These are phyloP conservation scores for Tephrocybe sp. DNA, from an alignment of 768 basidiomycete species.

Conservation along the genomic window DNA sequence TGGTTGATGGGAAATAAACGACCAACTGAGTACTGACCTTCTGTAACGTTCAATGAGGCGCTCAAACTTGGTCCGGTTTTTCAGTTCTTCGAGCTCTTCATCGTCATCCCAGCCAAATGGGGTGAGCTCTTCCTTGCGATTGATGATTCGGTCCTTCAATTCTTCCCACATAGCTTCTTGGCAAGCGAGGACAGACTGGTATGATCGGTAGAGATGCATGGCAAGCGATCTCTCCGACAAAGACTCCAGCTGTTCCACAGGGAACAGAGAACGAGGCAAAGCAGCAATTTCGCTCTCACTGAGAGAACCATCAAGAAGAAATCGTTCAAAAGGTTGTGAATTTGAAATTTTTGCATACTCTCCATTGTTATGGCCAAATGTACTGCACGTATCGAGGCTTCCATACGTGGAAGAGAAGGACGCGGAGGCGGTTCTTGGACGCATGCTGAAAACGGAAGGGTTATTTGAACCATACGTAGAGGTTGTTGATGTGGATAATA, in stretches of 20 bases:
- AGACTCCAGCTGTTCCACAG: conserved; percentile 39
- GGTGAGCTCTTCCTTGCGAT: conserved; percentile 48
- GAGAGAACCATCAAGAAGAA: conserved; percentile 45
- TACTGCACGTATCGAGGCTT: conserved; percentile 18
- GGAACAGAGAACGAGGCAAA: conserved; percentile 35
- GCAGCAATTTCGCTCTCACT: conserved; percentile 38
- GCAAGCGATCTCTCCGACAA: conserved; percentile 61
- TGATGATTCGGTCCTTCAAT: conserved; percentile 58
- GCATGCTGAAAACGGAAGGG: conserved; percentile 23
- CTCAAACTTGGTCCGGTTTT: conserved; percentile 58
- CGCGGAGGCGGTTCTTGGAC: conserved; percentile 28
- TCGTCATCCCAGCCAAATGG: conserved; percentile 73
- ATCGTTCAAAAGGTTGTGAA: conserved; percentile 31
- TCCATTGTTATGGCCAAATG: conserved; percentile 10
- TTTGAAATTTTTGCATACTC: conserved; percentile 16
- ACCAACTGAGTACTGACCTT: conserved; percentile 38
- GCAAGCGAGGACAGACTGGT: conserved; percentile 58
- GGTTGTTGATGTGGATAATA: conserved; percentile 38
- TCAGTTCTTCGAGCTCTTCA: conserved; percentile 54
- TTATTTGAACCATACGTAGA: conserved; percentile 25
- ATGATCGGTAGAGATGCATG: conserved; percentile 70
- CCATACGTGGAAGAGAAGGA: conserved; percentile 30
- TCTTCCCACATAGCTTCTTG: conserved; percentile 81
- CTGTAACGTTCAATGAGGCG: conserved; percentile 54
- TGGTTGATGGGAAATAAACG: background rate